phyloP scores from a whole-genome alignment of 805 yeast genomes.

The Candida takata region DNA sequence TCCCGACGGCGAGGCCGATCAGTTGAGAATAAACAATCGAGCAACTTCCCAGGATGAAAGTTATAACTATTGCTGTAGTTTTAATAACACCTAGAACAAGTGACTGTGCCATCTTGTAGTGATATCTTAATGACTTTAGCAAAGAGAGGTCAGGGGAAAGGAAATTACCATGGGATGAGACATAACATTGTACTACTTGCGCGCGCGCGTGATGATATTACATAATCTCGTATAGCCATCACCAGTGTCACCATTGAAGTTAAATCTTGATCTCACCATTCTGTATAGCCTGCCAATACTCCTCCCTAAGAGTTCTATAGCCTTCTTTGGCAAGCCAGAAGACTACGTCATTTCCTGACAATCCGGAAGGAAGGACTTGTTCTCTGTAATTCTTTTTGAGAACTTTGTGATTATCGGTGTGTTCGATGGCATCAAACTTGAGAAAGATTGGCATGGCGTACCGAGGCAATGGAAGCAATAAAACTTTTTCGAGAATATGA shows the following conservation, averaged over 20 bases:
- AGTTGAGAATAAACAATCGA: slow-evolving; percentile 43
- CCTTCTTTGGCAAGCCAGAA: slow-evolving; percentile 59
- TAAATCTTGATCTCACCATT: slow-evolving; percentile 16
- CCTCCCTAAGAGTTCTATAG: slow-evolving; percentile 51
- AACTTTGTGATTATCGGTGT: slow-evolving; percentile 78
- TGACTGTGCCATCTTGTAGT: not conserved
- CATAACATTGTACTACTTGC: no score
- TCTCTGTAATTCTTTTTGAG: slow-evolving; percentile 62
- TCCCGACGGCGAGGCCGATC: slow-evolving; percentile 24
- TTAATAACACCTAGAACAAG: slow-evolving; percentile 8
- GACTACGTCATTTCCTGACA: slow-evolving; percentile 47
- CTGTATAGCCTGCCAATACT: slow-evolving; percentile 43
- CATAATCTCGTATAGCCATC: no score
- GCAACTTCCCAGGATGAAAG: slow-evolving; percentile 29
- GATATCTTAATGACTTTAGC: no score
- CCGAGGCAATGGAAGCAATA: slow-evolving; percentile 52
- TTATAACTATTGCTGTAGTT: slow-evolving; percentile 6
- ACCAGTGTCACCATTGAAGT: no score
- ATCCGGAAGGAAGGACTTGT: slow-evolving; percentile 65
- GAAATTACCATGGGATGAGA: no score
- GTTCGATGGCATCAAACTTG: slow-evolving; percentile 54
- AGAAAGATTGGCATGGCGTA: slow-evolving; percentile 83
- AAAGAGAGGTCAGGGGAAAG: no score
- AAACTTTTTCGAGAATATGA: slow-evolving; percentile 32
- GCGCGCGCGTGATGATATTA: no score